Evolutionary conservation across 106 monocot genomes (phyloP), one percentile per base, ranked within the genome.

Genomic region (Iris macrosiphon): DNA sequence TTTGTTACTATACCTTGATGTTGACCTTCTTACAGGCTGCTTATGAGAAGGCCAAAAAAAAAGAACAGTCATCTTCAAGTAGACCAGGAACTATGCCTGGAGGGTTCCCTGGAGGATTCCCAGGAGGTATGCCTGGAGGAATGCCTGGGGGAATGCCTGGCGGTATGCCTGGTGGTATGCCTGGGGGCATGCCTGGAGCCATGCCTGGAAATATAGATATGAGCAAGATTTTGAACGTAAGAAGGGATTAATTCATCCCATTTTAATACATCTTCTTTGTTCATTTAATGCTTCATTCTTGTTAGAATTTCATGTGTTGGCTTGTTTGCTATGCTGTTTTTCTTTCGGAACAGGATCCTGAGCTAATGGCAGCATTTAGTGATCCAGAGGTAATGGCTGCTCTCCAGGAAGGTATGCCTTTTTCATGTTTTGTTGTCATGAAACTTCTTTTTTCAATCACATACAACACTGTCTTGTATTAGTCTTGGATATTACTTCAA

Each of bases 351-450:
- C 60, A 98, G 90, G 96, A 98, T 62, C 96, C 96, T 61, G 90
- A 98, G 53, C 58, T 98, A 33, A 80, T 98, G 87, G 65, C 83
- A 35, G 96, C 90, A 18, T 98, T 98, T 62, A 59, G 69, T 61
- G 96, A 98, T 46, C 96, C 96, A 17, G 96, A 87, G 53, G 61
- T 98, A 40, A 98, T 98, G 96, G 68, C 83, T 49, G 96, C 96
- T 51, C 87, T 98, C 58, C 90, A 98, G 61, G 96, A 98, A 50
- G 96, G 90, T 91, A 87, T 19, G 22, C 30, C 45, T 55, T 2
- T 22, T 64, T 59, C n/a, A 14, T 45, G 1, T 55, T 12, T n/a
- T n/a, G n/a, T n/a, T n/a, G n/a, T n/a, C n/a, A n/a, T n/a, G n/a
- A n/a, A n/a, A n/a, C n/a, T n/a, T n/a, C n/a, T n/a, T n/a, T n/a